phyloP scores from a whole-genome alignment of 1,139 yeast genomes.

The Geotrichum phurueaensis region DNA sequence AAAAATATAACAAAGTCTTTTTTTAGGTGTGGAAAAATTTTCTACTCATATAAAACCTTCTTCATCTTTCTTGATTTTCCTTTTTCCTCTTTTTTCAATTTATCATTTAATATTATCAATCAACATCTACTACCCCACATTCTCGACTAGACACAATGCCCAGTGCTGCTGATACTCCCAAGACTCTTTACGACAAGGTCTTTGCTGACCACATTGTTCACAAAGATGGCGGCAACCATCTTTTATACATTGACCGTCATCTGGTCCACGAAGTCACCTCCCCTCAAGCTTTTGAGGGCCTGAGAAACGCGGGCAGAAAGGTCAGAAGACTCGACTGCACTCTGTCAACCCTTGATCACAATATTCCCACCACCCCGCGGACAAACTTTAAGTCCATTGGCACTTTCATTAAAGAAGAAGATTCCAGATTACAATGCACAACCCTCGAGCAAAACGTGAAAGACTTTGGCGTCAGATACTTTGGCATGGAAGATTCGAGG shows the following conservation, averaged over 20 bases:
- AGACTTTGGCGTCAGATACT: constrained; percentile 81
- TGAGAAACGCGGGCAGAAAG: constrained; percentile 73
- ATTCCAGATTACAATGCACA: constrained; percentile 84
- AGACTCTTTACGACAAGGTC: constrained; percentile 89
- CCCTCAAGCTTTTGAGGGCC: constrained; percentile 97
- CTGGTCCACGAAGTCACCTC: constrained; percentile 97
- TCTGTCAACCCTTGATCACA: constrained; percentile 95
- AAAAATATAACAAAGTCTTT: neutral
- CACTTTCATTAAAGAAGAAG: constrained; percentile 83
- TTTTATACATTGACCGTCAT: constrained; percentile 91
- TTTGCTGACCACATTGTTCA: constrained; percentile 91
- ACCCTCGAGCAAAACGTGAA: constrained; percentile 90
- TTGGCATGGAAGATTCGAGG: constrained; percentile 89
- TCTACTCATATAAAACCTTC: neutral
- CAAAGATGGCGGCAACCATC: constrained; percentile 74
- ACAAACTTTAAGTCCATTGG: constrained; percentile 64
- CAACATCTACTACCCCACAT: neutral
- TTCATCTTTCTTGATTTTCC: neutral
- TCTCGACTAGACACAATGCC: constrained; percentile 22
- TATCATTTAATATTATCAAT: neutral
- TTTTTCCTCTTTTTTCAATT: neutral
- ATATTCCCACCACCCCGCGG: constrained; percentile 89
- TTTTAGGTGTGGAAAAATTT: neutral
- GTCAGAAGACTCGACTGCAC: constrained; percentile 95
- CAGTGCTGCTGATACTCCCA: constrained; percentile 23